Evolutionary conservation across 2,329 filamentous ascomycete species (phyloP).

Genomic region (Nemania abortiva): DNA sequence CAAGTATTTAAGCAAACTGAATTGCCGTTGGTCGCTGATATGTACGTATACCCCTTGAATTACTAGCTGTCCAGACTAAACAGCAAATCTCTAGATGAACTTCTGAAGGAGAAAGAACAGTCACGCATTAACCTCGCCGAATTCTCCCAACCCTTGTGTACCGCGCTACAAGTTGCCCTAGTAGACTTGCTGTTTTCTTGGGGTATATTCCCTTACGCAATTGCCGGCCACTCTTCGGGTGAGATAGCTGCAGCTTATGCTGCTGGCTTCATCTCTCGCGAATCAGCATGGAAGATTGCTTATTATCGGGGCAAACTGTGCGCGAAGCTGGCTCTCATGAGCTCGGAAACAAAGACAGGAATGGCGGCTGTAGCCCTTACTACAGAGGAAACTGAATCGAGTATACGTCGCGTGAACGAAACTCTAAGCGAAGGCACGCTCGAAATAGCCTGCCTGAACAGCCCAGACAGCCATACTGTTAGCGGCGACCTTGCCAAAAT

Average conservation of each 20-base stretch:
- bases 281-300: constrained; percentile 52
- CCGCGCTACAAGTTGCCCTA: constrained; percentile 53
- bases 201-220: constrained; percentile 48
- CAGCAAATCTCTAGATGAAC: constrained; percentile 26
- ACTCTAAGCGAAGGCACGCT: constrained; percentile 28
- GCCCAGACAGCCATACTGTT: constrained; percentile 43
- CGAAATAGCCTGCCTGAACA: constrained; percentile 43
- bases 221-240: constrained; percentile 56
- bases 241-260: constrained; percentile 58
- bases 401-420: constrained; percentile 32
- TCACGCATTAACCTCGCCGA: constrained; percentile 33
- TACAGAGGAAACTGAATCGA: constrained; percentile 25
- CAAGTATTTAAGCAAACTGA: constrained; percentile 25
- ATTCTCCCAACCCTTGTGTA: constrained; percentile 43
- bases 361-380: constrained; percentile 38
- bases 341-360: constrained; percentile 26
- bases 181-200: constrained; percentile 53
- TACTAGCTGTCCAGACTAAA: constrained; percentile 10
- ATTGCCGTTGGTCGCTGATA: constrained; percentile 27
- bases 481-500: constrained; percentile 42
- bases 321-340: constrained; percentile 30
- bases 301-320: constrained; percentile 52
- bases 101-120: constrained; percentile 29
- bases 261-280: constrained; percentile 46
- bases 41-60: constrained; percentile 17